phyloP scores from a whole-genome alignment of 345 rosid species.

The Limnanthes douglasii region DNA sequence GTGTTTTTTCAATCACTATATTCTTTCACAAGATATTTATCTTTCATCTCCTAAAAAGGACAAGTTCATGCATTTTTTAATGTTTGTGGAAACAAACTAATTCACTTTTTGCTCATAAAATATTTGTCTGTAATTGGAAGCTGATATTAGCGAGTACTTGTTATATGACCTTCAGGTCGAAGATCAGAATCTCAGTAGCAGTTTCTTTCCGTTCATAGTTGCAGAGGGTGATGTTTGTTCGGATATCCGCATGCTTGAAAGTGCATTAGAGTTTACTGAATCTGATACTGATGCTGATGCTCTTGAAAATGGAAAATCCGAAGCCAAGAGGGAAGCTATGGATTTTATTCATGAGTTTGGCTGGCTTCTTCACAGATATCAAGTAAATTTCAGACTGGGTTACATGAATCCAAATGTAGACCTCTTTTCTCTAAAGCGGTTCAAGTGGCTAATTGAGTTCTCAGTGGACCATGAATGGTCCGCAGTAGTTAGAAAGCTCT shows the following conservation, averaged over 20 bases:
- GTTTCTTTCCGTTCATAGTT: conserved; percentile 92
- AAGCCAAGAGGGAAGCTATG: conserved; percentile 57
- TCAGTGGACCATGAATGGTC: conserved; percentile 97
- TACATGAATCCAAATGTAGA: conserved; percentile 45
- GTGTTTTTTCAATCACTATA: no score
- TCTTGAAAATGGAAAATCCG: conserved; percentile 16
- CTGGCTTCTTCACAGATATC: conserved; percentile 91
- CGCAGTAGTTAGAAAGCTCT: conserved; percentile 75
- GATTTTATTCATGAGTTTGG: conserved; percentile 94
- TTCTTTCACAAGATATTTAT: no score
- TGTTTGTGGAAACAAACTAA: background rate
- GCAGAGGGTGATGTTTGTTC: conserved; percentile 75
- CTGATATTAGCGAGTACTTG: conserved; percentile 10
- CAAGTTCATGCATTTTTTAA: background rate
- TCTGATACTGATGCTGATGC: conserved; percentile 36
- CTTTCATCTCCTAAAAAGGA: background rate
- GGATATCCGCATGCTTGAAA: conserved; percentile 77
- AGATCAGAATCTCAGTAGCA: conserved; percentile 71
- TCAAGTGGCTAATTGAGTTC: conserved; percentile 89
- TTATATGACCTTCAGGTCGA: conserved; percentile 66
- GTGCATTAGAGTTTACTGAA: conserved; percentile 38
- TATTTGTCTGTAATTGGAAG: background rate
- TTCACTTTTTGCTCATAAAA: background rate
- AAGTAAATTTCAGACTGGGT: conserved; percentile 40
- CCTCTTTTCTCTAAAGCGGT: conserved; percentile 48